These are phyloP conservation scores for Oemleria cerasiformis DNA, from an alignment of 306 rosid genomes.

Conservation along the genomic window DNA sequence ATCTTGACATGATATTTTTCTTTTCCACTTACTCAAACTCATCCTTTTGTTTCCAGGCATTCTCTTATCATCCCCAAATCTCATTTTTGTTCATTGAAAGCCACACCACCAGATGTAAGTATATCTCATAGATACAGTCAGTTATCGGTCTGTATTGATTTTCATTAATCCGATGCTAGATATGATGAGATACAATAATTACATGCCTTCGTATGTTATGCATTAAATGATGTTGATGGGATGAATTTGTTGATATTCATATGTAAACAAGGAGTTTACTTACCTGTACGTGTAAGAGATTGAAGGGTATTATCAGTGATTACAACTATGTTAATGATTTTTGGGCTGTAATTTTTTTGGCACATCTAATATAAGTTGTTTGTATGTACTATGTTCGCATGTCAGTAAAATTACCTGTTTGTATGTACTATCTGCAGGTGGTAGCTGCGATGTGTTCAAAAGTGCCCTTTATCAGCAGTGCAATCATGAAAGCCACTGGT, in stretches of 20 bases:
- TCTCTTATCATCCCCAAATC: slow-evolving; percentile 90
- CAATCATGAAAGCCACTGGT: slow-evolving; percentile 84
- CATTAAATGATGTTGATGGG: background rate
- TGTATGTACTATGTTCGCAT: background rate
- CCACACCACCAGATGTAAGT: slow-evolving; percentile 93
- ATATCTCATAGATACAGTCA: slow-evolving; percentile 12
- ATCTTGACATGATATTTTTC: background rate
- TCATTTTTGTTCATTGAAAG: slow-evolving; percentile 77
- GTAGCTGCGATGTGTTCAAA: slow-evolving; percentile 96
- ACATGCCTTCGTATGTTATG: background rate
- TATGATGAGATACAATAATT: background rate
- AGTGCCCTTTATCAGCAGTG: slow-evolving; percentile 86
- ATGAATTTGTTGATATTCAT: background rate
- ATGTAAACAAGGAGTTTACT: background rate
- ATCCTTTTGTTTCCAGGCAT: slow-evolving; percentile 56
- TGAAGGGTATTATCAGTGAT: slow-evolving; percentile 1
- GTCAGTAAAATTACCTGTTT: background rate
- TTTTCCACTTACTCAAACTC: background rate
- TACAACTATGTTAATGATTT: background rate
- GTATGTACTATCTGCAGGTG: slow-evolving; percentile 48
- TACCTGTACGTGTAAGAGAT: background rate
- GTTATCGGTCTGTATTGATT: background rate
- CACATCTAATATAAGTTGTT: background rate
- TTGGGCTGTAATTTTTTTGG: background rate
- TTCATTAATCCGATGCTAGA: background rate